Evolutionary conservation across 1,284 basidiomycete genomes (phyloP), one percentile per base, ranked within the genome.

Genomic region (Thelephora terrestris): DNA sequence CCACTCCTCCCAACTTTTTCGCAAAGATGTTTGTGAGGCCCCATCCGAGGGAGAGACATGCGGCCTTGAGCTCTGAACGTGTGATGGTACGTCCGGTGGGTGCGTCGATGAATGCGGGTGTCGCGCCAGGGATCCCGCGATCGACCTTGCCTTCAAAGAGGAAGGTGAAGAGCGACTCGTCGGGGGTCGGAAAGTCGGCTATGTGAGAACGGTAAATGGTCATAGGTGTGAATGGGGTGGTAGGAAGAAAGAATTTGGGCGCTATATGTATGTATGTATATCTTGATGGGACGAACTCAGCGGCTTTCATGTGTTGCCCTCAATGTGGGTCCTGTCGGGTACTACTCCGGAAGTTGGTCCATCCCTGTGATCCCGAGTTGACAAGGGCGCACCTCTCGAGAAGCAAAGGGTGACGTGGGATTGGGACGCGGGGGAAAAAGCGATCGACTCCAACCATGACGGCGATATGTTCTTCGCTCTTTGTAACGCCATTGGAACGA

Each of bases 101-200:
- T 14, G 53, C 52, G 37, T 56, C 55, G 42, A 56, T 51, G 45
- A 48, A 56, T 7, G 55, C 55, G 1, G 51, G 43, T 20, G 27
- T 20, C 18, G 36, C 7, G 10, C 24, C 25, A 14, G 47, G 48
- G 12, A 20, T 24, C 39, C 21, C 21, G 10, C 23, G 32, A 36
- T 50, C 24, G 24, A 42, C 46, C 10, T 45, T 37, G 5, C 39
- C 44, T 36, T 45, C 46, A 49, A 81, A 71, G 20, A 81, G 61
- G 53, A 74, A 69, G 3, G 78, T 74, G 56, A 78, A 79, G 20
- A 80, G 60, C 10, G 78, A 81, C 36, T 63, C 55, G 21, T 55
- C 51, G n/a, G 57, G 55, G 37, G 71, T 51, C 10, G 53, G 51
- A 12, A 67, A 57, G 5, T 57, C 42, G 2, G 60, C 53, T 48